Percentiles rank a stretch among this genome's conserved stretches.
These are phyloP conservation scores for Vitis hybrid DNA, from an alignment of 177 flowering plant species.

Conservation along the genomic window DNA sequence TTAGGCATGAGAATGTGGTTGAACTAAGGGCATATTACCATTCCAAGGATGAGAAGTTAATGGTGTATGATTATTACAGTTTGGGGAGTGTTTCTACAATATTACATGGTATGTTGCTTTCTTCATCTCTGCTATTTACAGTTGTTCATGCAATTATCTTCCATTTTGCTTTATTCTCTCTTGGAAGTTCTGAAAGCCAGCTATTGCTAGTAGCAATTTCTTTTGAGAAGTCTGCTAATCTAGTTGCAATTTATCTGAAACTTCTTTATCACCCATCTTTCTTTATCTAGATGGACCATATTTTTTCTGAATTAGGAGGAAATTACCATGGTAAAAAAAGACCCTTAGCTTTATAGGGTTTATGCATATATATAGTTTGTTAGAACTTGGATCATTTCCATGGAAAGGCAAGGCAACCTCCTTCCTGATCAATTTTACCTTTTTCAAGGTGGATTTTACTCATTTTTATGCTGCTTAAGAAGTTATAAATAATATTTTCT, in stretches of 20 bases:
- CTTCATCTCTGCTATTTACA: background rate
- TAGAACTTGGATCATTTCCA: background rate
- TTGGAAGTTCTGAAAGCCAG: background rate
- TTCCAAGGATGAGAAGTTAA: conserved; percentile 87
- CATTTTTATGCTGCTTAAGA: background rate
- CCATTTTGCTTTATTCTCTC: background rate
- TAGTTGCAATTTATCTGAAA: too few relatives aligned
- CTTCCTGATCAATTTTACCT: background rate
- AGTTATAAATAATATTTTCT: background rate
- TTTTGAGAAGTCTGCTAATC: too few relatives aligned
- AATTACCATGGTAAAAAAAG: too few relatives aligned
- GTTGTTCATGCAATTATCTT: background rate
- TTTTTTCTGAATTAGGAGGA: too few relatives aligned
- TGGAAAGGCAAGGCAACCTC: background rate
- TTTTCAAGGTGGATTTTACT: background rate
- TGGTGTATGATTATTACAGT: conserved; percentile 74
- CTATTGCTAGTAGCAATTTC: background rate
- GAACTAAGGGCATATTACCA: conserved; percentile 77
- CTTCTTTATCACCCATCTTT: too few relatives aligned
- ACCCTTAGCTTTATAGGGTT: too few relatives aligned
- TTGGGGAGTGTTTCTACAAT: conserved; percentile 73
- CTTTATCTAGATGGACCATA: too few relatives aligned
- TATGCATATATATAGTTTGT: background rate
- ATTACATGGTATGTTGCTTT: conserved; percentile 63
- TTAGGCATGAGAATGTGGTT: conserved; percentile 75